These are phyloP conservation scores for Citrullus amarus DNA, from an alignment of 306 rosid genomes.

Conservation along the genomic window DNA sequence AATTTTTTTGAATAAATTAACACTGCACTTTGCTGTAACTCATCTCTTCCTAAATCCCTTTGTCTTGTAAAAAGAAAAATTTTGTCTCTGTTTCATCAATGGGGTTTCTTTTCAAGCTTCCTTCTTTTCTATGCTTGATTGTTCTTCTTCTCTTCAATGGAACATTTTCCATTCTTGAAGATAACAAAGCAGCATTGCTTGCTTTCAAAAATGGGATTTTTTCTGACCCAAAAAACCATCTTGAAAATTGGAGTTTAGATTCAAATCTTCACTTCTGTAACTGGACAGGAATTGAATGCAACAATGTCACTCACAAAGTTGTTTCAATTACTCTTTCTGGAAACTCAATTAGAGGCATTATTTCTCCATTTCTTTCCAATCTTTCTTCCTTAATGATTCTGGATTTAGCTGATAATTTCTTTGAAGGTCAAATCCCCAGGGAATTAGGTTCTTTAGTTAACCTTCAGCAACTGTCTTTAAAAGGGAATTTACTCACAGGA, in stretches of 20 bases:
- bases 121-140: constrained; percentile 20
- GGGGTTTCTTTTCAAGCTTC: constrained; percentile 20
- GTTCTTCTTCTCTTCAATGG: constrained; percentile 12
- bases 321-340: constrained; percentile 64
- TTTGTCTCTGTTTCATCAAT: constrained; percentile 10
- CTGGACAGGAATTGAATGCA: constrained; percentile 71
- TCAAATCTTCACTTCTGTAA: constrained; percentile 36
- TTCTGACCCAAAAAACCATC: constrained; percentile 44
- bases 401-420: constrained; percentile 58
- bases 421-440: constrained; percentile 57
- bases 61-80: background rate
- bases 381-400: constrained; percentile 60
- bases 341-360: constrained; percentile 42
- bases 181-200: constrained; percentile 32
- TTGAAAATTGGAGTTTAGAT: constrained; percentile 44
- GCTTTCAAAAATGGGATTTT: constrained; percentile 59
- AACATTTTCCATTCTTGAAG: background rate
- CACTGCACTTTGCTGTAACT: background rate
- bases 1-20: background rate
- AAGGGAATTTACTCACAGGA: constrained; percentile 50
- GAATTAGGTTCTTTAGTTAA: constrained; percentile 47
- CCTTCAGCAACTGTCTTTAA: constrained; percentile 47
- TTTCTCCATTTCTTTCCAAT: constrained; percentile 54
- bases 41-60: constrained; percentile 9
- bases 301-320: constrained; percentile 38